Conservation (phyloP, 139 green algal species). For the Tetradesmus lagerheimii region DNA sequence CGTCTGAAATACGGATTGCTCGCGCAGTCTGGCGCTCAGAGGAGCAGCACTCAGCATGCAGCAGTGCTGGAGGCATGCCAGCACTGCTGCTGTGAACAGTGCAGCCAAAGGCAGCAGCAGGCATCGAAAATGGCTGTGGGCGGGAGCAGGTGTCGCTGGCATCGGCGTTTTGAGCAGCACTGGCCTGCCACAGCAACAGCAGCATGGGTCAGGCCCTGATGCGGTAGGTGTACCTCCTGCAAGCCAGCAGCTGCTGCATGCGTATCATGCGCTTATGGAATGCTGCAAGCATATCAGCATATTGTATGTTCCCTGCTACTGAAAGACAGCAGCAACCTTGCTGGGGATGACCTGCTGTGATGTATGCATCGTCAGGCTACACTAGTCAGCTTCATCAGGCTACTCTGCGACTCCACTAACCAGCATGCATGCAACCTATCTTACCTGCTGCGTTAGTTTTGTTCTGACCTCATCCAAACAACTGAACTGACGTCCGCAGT, state of each 20-base stretch:
- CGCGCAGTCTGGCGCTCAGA: not conserved
- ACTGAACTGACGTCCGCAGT: no score
- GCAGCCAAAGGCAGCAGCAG: not conserved
- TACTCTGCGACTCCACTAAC: not conserved
- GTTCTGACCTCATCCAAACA: no score
- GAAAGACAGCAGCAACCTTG: not conserved
- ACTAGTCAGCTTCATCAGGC: not conserved
- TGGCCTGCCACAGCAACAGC: conserved; percentile 7
- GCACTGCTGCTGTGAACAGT: conserved; percentile 4
- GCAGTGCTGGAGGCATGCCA: not conserved
- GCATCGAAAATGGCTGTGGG: conserved; percentile 15
- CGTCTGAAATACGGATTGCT: not conserved
- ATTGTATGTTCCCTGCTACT: not conserved
- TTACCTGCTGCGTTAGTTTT: no score
- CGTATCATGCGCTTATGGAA: not conserved
- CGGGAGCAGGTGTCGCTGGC: conserved; percentile 1
- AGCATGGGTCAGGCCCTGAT: not conserved
- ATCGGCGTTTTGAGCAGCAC: not conserved
- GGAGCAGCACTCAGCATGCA: not conserved
- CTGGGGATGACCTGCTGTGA: not conserved
- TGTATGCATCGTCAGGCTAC: not conserved
- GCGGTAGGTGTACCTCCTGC: not conserved
- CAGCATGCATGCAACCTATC: not conserved
- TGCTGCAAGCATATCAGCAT: not conserved
- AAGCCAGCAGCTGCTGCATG: not conserved